Evolutionary conservation across 345 rosid genomes (phyloP).

Genomic region (Microcos paniculata): DNA sequence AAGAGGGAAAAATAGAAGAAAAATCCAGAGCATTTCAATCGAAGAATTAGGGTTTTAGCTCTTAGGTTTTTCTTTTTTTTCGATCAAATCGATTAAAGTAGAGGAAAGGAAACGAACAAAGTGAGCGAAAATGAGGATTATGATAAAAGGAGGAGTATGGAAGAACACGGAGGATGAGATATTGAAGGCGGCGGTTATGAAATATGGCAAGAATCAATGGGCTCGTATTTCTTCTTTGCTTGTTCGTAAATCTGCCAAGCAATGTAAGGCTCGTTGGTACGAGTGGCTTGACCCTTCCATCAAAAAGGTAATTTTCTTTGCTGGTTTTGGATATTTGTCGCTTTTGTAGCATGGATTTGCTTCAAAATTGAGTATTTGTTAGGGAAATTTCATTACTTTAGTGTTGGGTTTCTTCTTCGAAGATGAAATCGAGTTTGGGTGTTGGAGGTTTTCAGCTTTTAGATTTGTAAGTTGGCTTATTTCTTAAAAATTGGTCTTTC

Average conservation of each 20-base stretch:
- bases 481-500: neutral
- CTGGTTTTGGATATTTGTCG: neutral
- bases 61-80: neutral
- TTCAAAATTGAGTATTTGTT: neutral
- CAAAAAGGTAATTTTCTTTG: constrained; percentile 55
- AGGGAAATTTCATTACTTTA: constrained; percentile 11
- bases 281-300: constrained; percentile 99
- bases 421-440: neutral
- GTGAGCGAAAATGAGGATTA: constrained; percentile 90
- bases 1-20: no score
- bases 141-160: constrained; percentile 99
- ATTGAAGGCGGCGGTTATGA: constrained; percentile 98
- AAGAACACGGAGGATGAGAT: constrained; percentile 99
- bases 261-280: constrained; percentile 99
- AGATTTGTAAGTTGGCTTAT: neutral
- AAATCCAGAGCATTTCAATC: neutral
- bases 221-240: constrained; percentile 95
- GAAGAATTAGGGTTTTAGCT: neutral
- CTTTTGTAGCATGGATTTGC: neutral
- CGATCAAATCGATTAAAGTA: neutral
- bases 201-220: constrained; percentile 99
- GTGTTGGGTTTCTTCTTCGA: neutral
- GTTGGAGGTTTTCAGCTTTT: neutral
- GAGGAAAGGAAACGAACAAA: neutral
- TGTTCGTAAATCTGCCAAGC: constrained; percentile 98